Percentiles rank a stretch among this genome's conserved stretches.
These are phyloP conservation scores for Paecilomyces sp. DNA, from an alignment of 2,329 filamentous ascomycete species.

Conservation along the genomic window DNA sequence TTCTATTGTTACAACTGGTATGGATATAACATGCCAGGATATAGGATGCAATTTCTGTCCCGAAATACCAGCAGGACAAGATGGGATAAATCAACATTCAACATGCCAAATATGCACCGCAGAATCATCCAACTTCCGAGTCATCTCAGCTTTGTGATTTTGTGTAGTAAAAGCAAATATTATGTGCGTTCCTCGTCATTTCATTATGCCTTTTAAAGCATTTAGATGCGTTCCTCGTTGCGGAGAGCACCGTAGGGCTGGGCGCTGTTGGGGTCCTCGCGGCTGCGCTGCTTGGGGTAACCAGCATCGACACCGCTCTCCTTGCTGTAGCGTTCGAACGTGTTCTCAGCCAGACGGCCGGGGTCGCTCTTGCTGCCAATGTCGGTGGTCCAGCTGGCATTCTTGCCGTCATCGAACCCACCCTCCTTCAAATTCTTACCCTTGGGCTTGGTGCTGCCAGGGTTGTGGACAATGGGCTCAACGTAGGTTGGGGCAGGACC, in stretches of 20 bases:
- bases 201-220: neutral
- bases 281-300: constrained; percentile 11
- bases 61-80: neutral
- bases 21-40: neutral
- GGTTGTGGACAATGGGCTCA: constrained; percentile 24
- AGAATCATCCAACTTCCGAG: neutral
- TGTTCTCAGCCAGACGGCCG: constrained; percentile 38
- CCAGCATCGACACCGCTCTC: constrained; percentile 21
- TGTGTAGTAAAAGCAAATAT: neutral
- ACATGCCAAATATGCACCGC: neutral
- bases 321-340: constrained; percentile 23
- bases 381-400: constrained; percentile 45
- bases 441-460: constrained; percentile 38
- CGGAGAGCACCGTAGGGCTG: constrained; percentile 11
- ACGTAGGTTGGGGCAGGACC: constrained; percentile 32
- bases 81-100: neutral
- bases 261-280: constrained; percentile 15
- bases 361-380: constrained; percentile 53
- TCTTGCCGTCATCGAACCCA: constrained; percentile 36
- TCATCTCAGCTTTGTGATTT: neutral
- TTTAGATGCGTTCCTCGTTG: constrained; percentile 7
- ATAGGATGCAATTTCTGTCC: neutral
- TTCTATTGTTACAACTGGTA: neutral
- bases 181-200: neutral
- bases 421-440: constrained; percentile 47